Conservation (phyloP, 768 basidiomycete genomes). For the Boletales sp. region DNA sequence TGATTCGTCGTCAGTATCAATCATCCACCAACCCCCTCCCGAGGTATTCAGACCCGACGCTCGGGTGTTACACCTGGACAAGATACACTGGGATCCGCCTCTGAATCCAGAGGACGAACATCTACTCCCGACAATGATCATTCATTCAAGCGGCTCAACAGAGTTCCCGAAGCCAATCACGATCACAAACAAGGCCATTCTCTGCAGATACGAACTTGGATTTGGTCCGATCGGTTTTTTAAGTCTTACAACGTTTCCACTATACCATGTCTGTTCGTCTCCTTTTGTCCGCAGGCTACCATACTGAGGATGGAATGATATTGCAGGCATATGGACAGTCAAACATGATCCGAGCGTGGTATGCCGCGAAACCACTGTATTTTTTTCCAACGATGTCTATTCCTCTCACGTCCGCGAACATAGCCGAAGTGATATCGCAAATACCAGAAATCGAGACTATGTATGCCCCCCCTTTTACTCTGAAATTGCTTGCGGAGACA, state of each 20-base stretch:
- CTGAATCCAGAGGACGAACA: constrained; percentile 21
- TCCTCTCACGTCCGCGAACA: constrained; percentile 44
- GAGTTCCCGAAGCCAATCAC: constrained; percentile 47
- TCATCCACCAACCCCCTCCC: constrained; percentile 22
- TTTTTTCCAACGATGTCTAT: constrained; percentile 40
- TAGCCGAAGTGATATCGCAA: constrained; percentile 36
- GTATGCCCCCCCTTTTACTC: too few relatives aligned
- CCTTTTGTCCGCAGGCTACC: not conserved
- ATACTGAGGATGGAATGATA: not conserved
- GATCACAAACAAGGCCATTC: constrained; percentile 33
- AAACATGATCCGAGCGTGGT: constrained; percentile 40
- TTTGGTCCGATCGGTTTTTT: constrained; percentile 12
- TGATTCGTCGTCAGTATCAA: constrained; percentile 19
- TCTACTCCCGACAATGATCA: constrained; percentile 17
- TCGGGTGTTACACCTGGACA: constrained; percentile 14
- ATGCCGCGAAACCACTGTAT: constrained; percentile 39
- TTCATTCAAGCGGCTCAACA: constrained; percentile 36
- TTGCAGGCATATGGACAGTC: constrained; percentile 22
- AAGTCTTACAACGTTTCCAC: constrained; percentile 23
- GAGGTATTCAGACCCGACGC: constrained; percentile 13
- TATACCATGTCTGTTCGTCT: constrained; percentile 29
- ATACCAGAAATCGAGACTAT: constrained; percentile 14
- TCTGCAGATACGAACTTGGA: constrained; percentile 35
- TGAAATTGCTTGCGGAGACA: constrained; percentile 33
- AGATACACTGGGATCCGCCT: constrained; percentile 20